Conservation (phyloP, 2,329 filamentous ascomycete species). For the Scedosporium dehoogii region DNA sequence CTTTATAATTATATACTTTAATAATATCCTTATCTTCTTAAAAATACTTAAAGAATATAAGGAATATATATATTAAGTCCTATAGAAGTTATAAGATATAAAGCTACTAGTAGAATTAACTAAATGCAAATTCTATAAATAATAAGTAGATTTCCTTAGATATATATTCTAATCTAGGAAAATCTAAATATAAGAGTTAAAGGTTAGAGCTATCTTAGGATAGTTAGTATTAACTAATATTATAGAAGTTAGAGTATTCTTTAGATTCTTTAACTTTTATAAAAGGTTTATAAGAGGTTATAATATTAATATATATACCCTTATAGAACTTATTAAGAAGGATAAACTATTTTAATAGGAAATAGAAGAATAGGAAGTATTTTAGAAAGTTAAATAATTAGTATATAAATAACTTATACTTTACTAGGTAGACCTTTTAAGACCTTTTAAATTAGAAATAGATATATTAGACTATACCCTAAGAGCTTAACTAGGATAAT, state of each 20-base stretch:
- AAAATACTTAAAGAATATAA: constrained; percentile 8
- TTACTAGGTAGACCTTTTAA: neutral
- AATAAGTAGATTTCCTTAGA: neutral
- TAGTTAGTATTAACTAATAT: neutral
- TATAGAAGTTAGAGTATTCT: neutral
- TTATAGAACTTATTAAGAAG: neutral
- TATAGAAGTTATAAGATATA: neutral
- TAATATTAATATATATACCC: neutral
- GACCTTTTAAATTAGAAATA: neutral
- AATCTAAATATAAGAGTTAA: neutral
- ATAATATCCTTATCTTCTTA: constrained; percentile 12
- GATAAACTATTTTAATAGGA: neutral
- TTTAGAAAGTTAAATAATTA: neutral
- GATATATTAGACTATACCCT: neutral
- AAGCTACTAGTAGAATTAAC: neutral
- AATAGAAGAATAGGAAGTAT: neutral
- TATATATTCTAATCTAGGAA: neutral
- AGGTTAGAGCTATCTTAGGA: neutral
- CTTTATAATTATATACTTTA: constrained; percentile 11
- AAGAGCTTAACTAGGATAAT: neutral
- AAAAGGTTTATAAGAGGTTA: neutral
- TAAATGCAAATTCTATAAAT: neutral
- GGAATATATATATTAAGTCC: neutral
- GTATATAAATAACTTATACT: neutral
- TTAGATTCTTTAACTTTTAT: neutral